Evolutionary conservation across 192 early-diverging fungal genomes (phyloP).

Genomic region (Backusella psychrophila): DNA sequence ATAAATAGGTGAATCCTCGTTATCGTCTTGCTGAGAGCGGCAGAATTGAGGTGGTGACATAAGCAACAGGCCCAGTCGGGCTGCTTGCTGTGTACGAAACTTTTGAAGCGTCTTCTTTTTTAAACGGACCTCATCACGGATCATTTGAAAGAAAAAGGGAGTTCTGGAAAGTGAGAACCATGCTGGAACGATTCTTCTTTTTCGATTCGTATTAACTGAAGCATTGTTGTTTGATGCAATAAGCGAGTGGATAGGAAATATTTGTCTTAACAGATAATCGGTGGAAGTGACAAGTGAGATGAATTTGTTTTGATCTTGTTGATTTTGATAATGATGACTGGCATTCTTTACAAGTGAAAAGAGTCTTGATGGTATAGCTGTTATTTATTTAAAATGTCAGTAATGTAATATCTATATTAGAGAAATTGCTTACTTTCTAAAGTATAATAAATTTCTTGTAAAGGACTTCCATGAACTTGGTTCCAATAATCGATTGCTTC

Average conservation of each 20-base stretch:
- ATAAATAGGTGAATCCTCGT: neutral
- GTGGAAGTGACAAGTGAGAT: neutral
- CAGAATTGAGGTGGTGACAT: constrained; percentile 42
- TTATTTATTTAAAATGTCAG: constrained; percentile 9
- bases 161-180: constrained; percentile 26
- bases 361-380: constrained; percentile 7
- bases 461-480: constrained; percentile 41
- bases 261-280: neutral
- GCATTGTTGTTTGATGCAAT: neutral
- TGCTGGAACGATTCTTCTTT: constrained; percentile 21
- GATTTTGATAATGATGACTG: neutral
- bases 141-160: constrained; percentile 43
- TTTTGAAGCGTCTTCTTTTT: constrained; percentile 47
- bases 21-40: neutral
- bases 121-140: constrained; percentile 57
- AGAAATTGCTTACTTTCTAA: constrained; percentile 42
- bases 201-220: neutral
- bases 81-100: constrained; percentile 57
- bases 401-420: neutral
- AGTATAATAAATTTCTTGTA: constrained; percentile 41
- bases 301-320: neutral
- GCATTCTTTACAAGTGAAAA: constrained; percentile 9
- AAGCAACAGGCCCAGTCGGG: constrained; percentile 61
- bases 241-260: constrained; percentile 25
- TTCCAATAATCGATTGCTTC: constrained; percentile 70